phyloP scores from a whole-genome alignment of 768 basidiomycete genomes.

The Boletus sensibilis region DNA sequence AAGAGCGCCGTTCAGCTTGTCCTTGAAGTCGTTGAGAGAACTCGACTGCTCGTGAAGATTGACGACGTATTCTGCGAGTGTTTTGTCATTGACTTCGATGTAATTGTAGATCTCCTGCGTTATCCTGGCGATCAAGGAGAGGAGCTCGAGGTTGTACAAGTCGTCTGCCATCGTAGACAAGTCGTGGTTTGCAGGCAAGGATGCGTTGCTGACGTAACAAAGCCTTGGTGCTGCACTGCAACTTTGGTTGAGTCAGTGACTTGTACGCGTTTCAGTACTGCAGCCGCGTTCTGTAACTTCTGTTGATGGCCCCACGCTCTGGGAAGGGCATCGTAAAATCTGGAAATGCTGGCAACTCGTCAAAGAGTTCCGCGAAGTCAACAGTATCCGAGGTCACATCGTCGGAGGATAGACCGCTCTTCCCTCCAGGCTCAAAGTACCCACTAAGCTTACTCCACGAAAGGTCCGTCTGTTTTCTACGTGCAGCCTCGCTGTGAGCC shows the following conservation, averaged over 20 bases:
- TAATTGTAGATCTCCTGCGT: constrained; percentile 93
- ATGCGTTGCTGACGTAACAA: constrained; percentile 22
- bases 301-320: constrained; percentile 52
- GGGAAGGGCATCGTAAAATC: constrained; percentile 76
- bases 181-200: constrained; percentile 7
- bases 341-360: constrained; percentile 87
- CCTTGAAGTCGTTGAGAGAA: constrained; percentile 77
- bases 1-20: constrained; percentile 75
- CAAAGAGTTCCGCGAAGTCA: constrained; percentile 44
- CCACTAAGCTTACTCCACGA: constrained; percentile 80
- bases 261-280: neutral
- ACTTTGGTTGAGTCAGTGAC: neutral
- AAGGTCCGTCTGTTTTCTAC: constrained; percentile 43
- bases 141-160: constrained; percentile 88
- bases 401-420: constrained; percentile 56
- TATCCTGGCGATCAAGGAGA: constrained; percentile 89
- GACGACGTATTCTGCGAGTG: constrained; percentile 93
- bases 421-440: constrained; percentile 83
- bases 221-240: neutral
- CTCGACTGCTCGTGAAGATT: constrained; percentile 82
- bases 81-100: constrained; percentile 82
- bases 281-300: no score
- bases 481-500: neutral
- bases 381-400: constrained; percentile 15
- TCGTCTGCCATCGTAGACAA: constrained; percentile 63